Conservation (phyloP, 805 yeast species). For the Saturnispora halmiae region DNA sequence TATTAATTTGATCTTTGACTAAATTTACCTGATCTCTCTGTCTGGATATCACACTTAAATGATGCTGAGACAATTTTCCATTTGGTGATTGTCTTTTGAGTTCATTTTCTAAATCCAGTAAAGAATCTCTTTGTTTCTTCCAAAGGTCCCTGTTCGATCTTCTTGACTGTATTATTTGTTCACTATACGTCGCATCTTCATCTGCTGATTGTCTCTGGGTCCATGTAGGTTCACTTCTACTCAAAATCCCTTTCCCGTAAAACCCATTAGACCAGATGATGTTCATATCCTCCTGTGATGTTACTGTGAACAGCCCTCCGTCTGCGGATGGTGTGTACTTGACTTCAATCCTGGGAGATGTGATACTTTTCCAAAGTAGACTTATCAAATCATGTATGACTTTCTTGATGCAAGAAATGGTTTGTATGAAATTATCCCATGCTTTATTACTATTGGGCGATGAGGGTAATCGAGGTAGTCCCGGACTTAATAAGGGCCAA, state of each 20-base stretch:
- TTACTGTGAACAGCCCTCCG: slow-evolving; percentile 31
- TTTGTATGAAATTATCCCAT: background rate
- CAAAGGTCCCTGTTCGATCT: slow-evolving; percentile 64
- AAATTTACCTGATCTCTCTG: slow-evolving; percentile 26
- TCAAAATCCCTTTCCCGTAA: slow-evolving; percentile 85
- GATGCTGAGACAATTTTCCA: slow-evolving; percentile 10
- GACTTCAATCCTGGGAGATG: background rate
- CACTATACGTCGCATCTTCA: slow-evolving; percentile 37
- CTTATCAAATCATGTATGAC: too few relatives aligned
- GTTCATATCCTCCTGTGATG: slow-evolving; percentile 37
- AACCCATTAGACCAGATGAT: slow-evolving; percentile 78
- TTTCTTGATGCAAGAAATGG: too few relatives aligned
- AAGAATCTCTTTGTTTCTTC: slow-evolving; percentile 55
- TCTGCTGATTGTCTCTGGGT: slow-evolving; percentile 5
- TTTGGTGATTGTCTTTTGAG: slow-evolving; percentile 19
- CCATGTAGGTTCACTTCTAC: slow-evolving; percentile 95
- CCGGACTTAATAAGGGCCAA: slow-evolving; percentile 3
- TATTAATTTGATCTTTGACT: slow-evolving; percentile 15
- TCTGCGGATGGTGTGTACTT: background rate
- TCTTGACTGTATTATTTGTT: slow-evolving; percentile 68
- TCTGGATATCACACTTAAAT: slow-evolving; percentile 25
- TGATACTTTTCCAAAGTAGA: too few relatives aligned
- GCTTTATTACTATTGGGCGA: too few relatives aligned
- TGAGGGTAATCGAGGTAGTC: slow-evolving; percentile 1
- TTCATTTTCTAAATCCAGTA: slow-evolving; percentile 40